Conservation (phyloP, 2,329 filamentous ascomycete genomes). For the Metarhizium guizhouense region DNA sequence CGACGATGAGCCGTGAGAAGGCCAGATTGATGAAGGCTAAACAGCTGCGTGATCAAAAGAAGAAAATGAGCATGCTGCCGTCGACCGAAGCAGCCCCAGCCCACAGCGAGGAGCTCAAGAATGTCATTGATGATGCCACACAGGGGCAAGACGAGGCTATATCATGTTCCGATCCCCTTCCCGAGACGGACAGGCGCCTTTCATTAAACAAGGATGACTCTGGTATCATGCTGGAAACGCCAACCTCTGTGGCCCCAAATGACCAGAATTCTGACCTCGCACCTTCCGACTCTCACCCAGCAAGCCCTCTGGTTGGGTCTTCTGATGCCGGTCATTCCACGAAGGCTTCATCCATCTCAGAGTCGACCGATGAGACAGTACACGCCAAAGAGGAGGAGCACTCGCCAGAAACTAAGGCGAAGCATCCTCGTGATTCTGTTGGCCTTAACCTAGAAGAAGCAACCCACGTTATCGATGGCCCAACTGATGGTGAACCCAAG, state of each 20-base stretch:
- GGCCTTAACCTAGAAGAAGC: not conserved
- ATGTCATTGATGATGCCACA: constrained; percentile 8
- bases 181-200: constrained; percentile 22
- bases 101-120: constrained; percentile 7
- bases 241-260: constrained; percentile 30
- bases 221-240: constrained; percentile 40
- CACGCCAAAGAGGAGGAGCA: constrained; percentile 24
- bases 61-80: constrained; percentile 21
- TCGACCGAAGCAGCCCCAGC: not conserved
- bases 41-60: constrained; percentile 79
- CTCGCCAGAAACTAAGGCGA: constrained; percentile 7
- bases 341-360: constrained; percentile 54
- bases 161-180: constrained; percentile 13
- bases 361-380: constrained; percentile 52
- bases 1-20: constrained; percentile 75
- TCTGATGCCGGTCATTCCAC: constrained; percentile 52
- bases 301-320: constrained; percentile 42
- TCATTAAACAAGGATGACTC: constrained; percentile 43
- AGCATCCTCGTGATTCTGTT: not conserved
- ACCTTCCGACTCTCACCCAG: constrained; percentile 47
- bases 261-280: constrained; percentile 39
- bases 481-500: not conserved
- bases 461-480: not conserved
- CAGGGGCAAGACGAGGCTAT: constrained; percentile 14
- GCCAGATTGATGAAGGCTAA: constrained; percentile 88